These are phyloP conservation scores for Sphagnum magellanicum DNA, from an alignment of 228 moss, liverwort and hornwort species.

Conservation along the genomic window DNA sequence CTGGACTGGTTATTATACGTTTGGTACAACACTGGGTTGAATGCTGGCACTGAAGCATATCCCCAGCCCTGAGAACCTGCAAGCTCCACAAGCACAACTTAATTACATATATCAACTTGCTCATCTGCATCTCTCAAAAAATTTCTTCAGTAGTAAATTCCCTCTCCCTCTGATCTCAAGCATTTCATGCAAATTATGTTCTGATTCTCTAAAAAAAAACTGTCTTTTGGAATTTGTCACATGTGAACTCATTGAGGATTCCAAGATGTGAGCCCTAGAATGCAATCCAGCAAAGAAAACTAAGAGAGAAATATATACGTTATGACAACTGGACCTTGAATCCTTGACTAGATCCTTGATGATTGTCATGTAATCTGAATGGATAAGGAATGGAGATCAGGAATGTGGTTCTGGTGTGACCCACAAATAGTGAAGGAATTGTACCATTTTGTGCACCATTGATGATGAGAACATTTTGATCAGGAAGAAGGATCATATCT, in stretches of 20 bases:
- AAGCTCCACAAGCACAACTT: neutral
- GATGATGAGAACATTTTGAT: constrained; percentile 37
- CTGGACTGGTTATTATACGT: constrained; percentile 19
- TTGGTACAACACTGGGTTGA: constrained; percentile 44
- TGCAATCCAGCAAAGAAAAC: neutral
- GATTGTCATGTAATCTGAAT: neutral
- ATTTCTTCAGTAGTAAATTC: neutral
- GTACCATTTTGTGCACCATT: constrained; percentile 36
- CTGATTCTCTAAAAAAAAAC: neutral
- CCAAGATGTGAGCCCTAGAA: constrained; percentile 5
- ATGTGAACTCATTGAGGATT: neutral
- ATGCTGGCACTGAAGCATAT: constrained; percentile 21
- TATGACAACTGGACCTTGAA: neutral
- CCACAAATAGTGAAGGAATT: neutral
- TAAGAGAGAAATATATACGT: neutral
- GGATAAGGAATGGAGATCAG: neutral
- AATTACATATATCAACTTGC: neutral
- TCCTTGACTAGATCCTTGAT: neutral
- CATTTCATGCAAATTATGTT: neutral
- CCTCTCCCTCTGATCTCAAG: neutral
- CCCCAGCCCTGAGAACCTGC: constrained; percentile 60
- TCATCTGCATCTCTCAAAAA: neutral
- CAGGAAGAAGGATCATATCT: constrained; percentile 55
- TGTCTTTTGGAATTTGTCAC: neutral
- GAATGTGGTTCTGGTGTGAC: neutral